phyloP scores from a whole-genome alignment of 2,329 filamentous ascomycete genomes.

The Fusarium sp. region DNA sequence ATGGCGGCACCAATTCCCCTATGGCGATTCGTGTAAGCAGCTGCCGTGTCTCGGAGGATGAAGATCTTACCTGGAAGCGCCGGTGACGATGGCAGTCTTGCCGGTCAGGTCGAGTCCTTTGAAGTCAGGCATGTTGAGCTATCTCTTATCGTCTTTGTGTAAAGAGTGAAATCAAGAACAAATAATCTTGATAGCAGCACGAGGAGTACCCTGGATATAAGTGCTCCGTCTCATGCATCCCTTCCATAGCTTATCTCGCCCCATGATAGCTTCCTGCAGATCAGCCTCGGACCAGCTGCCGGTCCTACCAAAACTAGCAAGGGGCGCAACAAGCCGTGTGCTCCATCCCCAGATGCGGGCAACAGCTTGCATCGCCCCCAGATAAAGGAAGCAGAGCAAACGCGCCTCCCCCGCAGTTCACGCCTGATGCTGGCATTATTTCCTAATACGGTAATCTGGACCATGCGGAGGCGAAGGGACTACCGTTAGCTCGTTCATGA shows the following conservation, averaged over 20 bases:
- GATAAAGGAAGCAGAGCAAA: neutral
- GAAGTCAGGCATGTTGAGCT: conserved; percentile 15
- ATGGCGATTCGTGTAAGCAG: neutral
- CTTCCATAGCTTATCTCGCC: neutral
- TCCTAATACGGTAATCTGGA: neutral
- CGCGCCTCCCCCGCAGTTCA: neutral
- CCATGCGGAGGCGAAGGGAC: neutral
- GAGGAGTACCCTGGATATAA: neutral
- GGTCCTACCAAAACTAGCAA: neutral
- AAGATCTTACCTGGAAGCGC: conserved; percentile 26
- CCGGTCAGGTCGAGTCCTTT: conserved; percentile 38
- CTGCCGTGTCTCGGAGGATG: neutral
- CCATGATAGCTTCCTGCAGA: neutral
- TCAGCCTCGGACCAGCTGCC: neutral
- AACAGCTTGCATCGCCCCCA: neutral
- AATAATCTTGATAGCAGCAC: neutral
- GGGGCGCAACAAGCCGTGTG: neutral
- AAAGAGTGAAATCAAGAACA: neutral
- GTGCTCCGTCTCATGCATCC: neutral
- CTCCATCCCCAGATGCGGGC: neutral
- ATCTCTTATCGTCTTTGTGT: neutral
- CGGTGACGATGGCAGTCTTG: conserved; percentile 43
- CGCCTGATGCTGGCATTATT: neutral
- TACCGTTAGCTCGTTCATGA: neutral
- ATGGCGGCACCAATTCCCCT: conserved; percentile 38